Conservation (phyloP, 257 asterid species). For the Nyctanthes arbortristis region DNA sequence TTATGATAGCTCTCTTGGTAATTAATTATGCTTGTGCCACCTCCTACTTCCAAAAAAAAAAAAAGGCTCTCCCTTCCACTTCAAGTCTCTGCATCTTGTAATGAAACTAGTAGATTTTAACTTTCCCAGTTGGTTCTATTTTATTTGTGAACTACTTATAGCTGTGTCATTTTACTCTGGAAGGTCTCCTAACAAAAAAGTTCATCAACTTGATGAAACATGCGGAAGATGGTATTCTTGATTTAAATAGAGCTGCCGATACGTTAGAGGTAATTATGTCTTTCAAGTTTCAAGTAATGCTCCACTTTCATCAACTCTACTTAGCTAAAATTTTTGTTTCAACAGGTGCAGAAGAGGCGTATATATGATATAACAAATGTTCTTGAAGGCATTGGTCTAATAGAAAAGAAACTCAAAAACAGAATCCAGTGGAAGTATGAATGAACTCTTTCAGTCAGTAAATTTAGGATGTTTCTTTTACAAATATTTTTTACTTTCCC, state of each 20-base stretch:
- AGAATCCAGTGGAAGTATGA: conserved; percentile 98
- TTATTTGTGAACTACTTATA: background rate
- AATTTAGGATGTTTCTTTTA: background rate
- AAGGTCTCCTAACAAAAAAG: conserved; percentile 94
- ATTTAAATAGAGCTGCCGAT: conserved; percentile 93
- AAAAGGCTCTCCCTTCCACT: background rate
- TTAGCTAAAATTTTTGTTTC: conserved; percentile 30
- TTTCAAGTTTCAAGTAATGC: conserved; percentile 20
- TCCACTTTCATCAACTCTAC: conserved; percentile 21
- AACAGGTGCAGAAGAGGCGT: conserved; percentile 97
- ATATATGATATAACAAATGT: conserved; percentile 97
- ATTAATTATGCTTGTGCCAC: conserved; percentile 17
- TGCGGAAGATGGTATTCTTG: conserved; percentile 95
- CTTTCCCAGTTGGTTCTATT: conserved; percentile 7
- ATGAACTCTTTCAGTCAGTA: conserved; percentile 7
- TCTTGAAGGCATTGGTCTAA: conserved; percentile 96
- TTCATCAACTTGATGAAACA: conserved; percentile 86
- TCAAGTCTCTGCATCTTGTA: conserved; percentile 11
- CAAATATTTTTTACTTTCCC: conserved; percentile 16
- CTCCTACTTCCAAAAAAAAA: background rate
- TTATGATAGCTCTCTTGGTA: conserved; percentile 96
- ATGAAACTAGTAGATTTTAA: background rate
- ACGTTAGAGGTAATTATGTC: conserved; percentile 69
- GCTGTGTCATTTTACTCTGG: conserved; percentile 10
- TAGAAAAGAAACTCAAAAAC: conserved; percentile 94